Conservation (phyloP, 2,329 filamentous ascomycete species). For the Ceratocystis huliohia region DNA sequence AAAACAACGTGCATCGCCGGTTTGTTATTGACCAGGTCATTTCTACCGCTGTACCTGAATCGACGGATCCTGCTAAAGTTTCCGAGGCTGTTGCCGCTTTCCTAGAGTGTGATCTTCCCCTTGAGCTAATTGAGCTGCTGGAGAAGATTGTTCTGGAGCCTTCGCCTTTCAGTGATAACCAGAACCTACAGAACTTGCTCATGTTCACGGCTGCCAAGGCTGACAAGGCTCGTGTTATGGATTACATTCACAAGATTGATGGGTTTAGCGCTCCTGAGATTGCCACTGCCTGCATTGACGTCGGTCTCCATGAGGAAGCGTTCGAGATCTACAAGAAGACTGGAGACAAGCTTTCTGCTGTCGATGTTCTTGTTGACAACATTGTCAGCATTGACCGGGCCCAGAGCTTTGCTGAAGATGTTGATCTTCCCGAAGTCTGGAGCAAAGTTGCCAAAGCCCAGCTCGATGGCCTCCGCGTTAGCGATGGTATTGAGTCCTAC, state of each 20-base stretch:
- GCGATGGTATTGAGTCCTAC: constrained; percentile 90
- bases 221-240: constrained; percentile 87
- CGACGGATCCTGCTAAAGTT: constrained; percentile 84
- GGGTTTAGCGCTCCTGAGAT: constrained; percentile 88
- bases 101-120: constrained; percentile 77
- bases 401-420: constrained; percentile 86
- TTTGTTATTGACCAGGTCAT: constrained; percentile 94
- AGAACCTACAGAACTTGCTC: constrained; percentile 87
- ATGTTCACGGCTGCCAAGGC: constrained; percentile 95
- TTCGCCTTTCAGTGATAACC: constrained; percentile 96
- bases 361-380: constrained; percentile 86
- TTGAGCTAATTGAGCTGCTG: constrained; percentile 88
- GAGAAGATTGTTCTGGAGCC: constrained; percentile 99
- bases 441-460: constrained; percentile 97
- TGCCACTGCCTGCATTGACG: constrained; percentile 81
- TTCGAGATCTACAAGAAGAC: constrained; percentile 99
- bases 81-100: constrained; percentile 89
- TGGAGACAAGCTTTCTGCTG: constrained; percentile 72
- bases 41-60: constrained; percentile 85
- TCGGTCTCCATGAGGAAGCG: constrained; percentile 89
- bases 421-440: constrained; percentile 92
- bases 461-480: constrained; percentile 83
- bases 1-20: constrained; percentile 89
- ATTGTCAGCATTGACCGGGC: constrained; percentile 97
- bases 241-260: constrained; percentile 86